These are phyloP conservation scores for Soucietia sequanensis DNA, from an alignment of 805 yeast species.

Conservation along the genomic window DNA sequence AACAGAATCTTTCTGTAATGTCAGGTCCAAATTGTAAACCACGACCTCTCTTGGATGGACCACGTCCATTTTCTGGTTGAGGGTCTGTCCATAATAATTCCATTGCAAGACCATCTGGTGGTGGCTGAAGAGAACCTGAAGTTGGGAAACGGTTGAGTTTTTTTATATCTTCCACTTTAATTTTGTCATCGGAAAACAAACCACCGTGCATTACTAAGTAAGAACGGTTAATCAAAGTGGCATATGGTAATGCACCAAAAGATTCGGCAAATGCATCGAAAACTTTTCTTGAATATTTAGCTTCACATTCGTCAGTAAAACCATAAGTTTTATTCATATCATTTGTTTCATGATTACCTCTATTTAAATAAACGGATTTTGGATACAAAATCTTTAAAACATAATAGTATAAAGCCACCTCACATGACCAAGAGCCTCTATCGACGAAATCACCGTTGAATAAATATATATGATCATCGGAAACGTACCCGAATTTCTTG, in stretches of 20 bases:
- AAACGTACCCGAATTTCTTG: constrained; percentile 67
- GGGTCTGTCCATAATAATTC: constrained; percentile 98
- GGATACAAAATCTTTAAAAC: constrained; percentile 79
- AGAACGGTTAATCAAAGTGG: constrained; percentile 72
- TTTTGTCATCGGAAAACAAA: constrained; percentile 72
- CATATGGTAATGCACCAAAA: constrained; percentile 83
- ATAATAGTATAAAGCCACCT: constrained; percentile 81
- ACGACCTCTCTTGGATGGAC: constrained; percentile 90
- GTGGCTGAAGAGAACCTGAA: constrained; percentile 67
- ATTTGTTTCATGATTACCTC: constrained; percentile 97
- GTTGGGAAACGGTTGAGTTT: constrained; percentile 61
- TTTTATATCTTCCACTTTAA: constrained; percentile 72
- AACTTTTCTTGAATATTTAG: constrained; percentile 77
- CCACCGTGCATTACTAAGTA: constrained; percentile 97
- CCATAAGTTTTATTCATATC: constrained; percentile 98
- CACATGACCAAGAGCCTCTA: constrained; percentile 98
- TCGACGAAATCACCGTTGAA: constrained; percentile 98
- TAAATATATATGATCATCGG: constrained; percentile 65
- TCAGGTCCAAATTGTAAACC: constrained; percentile 98
- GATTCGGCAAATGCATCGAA: constrained; percentile 84
- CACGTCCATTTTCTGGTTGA: constrained; percentile 70
- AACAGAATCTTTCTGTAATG: constrained; percentile 76
- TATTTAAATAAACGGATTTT: constrained; percentile 63
- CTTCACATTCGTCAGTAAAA: constrained; percentile 92
- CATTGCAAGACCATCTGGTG: constrained; percentile 90